phyloP scores from a whole-genome alignment of 1,139 yeast genomes.

The Diutina neorugosa region DNA sequence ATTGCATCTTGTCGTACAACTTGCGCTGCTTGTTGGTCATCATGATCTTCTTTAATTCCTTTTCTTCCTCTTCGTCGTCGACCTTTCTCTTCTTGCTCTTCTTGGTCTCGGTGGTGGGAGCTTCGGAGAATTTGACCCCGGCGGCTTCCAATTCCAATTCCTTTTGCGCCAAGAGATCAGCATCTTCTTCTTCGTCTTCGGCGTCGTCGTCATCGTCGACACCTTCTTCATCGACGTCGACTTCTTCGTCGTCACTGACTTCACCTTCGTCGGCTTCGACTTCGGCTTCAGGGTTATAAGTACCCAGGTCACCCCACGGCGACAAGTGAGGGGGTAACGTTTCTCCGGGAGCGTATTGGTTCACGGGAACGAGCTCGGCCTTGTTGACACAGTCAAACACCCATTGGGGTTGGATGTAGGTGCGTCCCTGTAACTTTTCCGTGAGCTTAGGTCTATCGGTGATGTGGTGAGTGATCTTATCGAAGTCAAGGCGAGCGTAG shows the following conservation, averaged over 20 bases:
- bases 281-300: slow-evolving; percentile 69
- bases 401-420: slow-evolving; percentile 98
- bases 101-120: slow-evolving; percentile 10
- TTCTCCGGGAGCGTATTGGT: slow-evolving; percentile 86
- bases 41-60: slow-evolving; percentile 87
- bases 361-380: slow-evolving; percentile 60
- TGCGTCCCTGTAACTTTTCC: slow-evolving; percentile 78
- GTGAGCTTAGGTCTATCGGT: slow-evolving; percentile 80
- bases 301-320: slow-evolving; percentile 97
- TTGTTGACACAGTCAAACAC: slow-evolving; percentile 84
- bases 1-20: slow-evolving; percentile 90
- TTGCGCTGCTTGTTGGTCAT: slow-evolving; percentile 95
- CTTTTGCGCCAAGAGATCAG: slow-evolving; percentile 56
- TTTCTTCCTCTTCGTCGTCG: slow-evolving; percentile 54
- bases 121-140: slow-evolving; percentile 67
- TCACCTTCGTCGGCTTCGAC: slow-evolving; percentile 17
- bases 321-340: slow-evolving; percentile 91
- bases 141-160: slow-evolving; percentile 87
- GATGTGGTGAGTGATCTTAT: slow-evolving; percentile 80
- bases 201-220: slow-evolving; percentile 17
- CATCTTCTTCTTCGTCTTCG: slow-evolving; percentile 43
- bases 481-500: slow-evolving; percentile 41
- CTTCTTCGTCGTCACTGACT: slow-evolving; percentile 13
- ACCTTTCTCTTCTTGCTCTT: slow-evolving; percentile 21
- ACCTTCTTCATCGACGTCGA: slow-evolving; percentile 31